Percentiles rank a stretch among this genome's conserved stretches.
These are phyloP conservation scores for Flagelloscypha sp. DNA, from an alignment of 768 basidiomycete species.

Conservation along the genomic window DNA sequence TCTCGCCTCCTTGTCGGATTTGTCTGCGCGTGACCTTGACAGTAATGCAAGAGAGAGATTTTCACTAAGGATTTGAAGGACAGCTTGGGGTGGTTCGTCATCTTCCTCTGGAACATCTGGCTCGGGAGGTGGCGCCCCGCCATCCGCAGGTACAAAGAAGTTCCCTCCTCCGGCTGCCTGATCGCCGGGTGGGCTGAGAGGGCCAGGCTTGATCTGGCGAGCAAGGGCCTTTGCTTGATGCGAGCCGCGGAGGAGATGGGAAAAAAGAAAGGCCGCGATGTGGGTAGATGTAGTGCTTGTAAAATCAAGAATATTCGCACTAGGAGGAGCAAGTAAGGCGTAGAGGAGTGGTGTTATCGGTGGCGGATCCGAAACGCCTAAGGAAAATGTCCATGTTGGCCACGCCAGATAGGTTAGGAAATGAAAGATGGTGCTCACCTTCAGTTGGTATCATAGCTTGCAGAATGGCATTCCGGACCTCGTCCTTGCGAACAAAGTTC, in stretches of 20 bases:
- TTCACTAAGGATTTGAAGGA: slow-evolving; percentile 83
- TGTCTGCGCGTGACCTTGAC: slow-evolving; percentile 58
- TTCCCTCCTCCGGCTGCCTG: slow-evolving; percentile 24
- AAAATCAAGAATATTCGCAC: slow-evolving; percentile 41
- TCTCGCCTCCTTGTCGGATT: slow-evolving; percentile 60
- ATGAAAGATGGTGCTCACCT: slow-evolving; percentile 26
- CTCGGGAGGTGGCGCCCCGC: slow-evolving; percentile 29
- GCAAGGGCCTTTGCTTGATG: slow-evolving; percentile 56
- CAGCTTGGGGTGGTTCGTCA: slow-evolving; percentile 57
- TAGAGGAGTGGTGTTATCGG: slow-evolving; percentile 62
- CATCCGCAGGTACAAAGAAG: slow-evolving; percentile 78
- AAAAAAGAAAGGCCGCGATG: slow-evolving; percentile 69
- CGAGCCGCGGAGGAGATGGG: slow-evolving; percentile 68
- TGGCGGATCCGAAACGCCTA: slow-evolving; percentile 28
- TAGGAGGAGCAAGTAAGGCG: slow-evolving; percentile 57
- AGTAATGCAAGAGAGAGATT: slow-evolving; percentile 84
- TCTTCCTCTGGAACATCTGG: slow-evolving; percentile 26
- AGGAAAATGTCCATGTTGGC: slow-evolving; percentile 1
- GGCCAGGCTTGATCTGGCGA: slow-evolving; percentile 52
- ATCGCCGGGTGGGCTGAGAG: slow-evolving; percentile 21
- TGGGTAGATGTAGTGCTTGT: slow-evolving; percentile 57
- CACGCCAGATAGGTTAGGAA: slow-evolving; percentile 1
- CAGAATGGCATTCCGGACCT: slow-evolving; percentile 59
- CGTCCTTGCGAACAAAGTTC: slow-evolving; percentile 75
- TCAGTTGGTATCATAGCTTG: slow-evolving; percentile 64